phyloP scores from a whole-genome alignment of 768 basidiomycete species.

The Pleurotus tuber-regium region DNA sequence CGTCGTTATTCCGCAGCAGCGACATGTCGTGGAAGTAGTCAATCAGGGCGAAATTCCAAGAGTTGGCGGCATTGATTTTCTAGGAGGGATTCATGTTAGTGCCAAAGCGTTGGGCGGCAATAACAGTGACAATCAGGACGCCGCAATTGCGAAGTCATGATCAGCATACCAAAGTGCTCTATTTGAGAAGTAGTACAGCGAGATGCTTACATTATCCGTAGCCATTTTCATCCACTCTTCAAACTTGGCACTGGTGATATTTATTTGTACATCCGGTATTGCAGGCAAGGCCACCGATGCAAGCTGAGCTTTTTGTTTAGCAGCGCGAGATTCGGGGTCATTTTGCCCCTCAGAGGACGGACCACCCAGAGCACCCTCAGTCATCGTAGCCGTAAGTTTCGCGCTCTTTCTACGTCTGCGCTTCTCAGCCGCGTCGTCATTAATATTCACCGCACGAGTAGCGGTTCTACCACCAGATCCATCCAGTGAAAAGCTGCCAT shows the following conservation, averaged over 20 bases:
- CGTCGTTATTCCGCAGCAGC: slow-evolving; percentile 84
- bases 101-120: too few species aligned
- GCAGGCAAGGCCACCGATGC: slow-evolving; percentile 60
- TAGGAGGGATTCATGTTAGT: slow-evolving; percentile 26
- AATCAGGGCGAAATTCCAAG: slow-evolving; percentile 97
- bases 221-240: slow-evolving; percentile 99
- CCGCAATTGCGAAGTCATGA: too few species aligned
- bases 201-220: slow-evolving; percentile 83
- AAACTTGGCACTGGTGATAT: slow-evolving; percentile 90
- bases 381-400: slow-evolving; percentile 43
- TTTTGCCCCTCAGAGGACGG: slow-evolving; percentile 55
- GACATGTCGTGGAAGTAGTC: slow-evolving; percentile 99
- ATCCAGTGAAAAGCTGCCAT: slow-evolving; percentile 38
- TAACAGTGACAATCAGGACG: too few species aligned
- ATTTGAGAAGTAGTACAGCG: slow-evolving; percentile 10
- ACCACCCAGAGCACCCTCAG: slow-evolving; percentile 57
- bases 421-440: slow-evolving; percentile 89
- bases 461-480: slow-evolving; percentile 33
- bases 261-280: slow-evolving; percentile 60
- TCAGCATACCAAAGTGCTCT: too few species aligned
- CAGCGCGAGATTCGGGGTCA: slow-evolving; percentile 36
- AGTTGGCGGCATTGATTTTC: slow-evolving; percentile 99
- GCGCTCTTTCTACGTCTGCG: slow-evolving; percentile 77
- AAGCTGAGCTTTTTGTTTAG: slow-evolving; percentile 59
- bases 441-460: slow-evolving; percentile 54